phyloP scores from a whole-genome alignment of 352 stramenopile genomes.

The Globisporangium recalcitrans region DNA sequence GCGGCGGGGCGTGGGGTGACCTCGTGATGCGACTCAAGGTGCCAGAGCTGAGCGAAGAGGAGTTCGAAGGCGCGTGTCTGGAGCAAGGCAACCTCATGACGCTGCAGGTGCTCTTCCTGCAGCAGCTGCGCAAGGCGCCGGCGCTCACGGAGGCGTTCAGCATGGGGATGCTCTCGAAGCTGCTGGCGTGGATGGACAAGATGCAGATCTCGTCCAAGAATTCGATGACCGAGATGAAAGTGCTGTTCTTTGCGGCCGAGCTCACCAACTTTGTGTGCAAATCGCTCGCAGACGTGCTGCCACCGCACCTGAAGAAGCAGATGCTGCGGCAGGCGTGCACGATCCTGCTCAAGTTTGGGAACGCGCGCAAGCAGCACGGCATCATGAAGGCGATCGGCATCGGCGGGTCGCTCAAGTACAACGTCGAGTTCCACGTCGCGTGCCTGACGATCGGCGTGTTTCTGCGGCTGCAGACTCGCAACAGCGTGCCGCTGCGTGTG shows the following conservation, averaged over 20 bases:
- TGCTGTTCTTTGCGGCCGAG: constrained; percentile 75
- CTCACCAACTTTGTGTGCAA: constrained; percentile 69
- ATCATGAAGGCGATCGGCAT: constrained; percentile 86
- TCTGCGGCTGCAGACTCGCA: constrained; percentile 71
- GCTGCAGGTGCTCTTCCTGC: constrained; percentile 70
- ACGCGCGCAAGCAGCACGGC: constrained; percentile 68
- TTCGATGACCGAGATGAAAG: constrained; percentile 72
- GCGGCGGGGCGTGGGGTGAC: constrained; percentile 51
- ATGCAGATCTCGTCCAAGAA: constrained; percentile 36
- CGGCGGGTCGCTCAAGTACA: constrained; percentile 65
- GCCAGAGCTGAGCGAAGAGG: constrained; percentile 73
- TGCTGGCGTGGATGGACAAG: constrained; percentile 74
- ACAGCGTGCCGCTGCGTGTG: constrained; percentile 54
- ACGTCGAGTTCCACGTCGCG: constrained; percentile 74
- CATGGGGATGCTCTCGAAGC: constrained; percentile 60
- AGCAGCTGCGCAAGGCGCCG: constrained; percentile 57
- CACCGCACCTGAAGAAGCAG: constrained; percentile 66
- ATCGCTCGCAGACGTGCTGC: constrained; percentile 50
- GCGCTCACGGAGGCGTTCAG: constrained; percentile 63
- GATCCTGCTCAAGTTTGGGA: constrained; percentile 53
- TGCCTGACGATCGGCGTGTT: constrained; percentile 74
- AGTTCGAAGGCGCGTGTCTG: constrained; percentile 72
- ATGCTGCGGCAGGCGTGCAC: constrained; percentile 66
- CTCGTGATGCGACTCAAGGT: constrained; percentile 58
- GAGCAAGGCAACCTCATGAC: constrained; percentile 73